Percentiles rank a stretch among this genome's conserved stretches.
Evolutionary conservation across 2,329 filamentous ascomycete genomes (phyloP).

Genomic region (Neopestalotiopsis clavispora): DNA sequence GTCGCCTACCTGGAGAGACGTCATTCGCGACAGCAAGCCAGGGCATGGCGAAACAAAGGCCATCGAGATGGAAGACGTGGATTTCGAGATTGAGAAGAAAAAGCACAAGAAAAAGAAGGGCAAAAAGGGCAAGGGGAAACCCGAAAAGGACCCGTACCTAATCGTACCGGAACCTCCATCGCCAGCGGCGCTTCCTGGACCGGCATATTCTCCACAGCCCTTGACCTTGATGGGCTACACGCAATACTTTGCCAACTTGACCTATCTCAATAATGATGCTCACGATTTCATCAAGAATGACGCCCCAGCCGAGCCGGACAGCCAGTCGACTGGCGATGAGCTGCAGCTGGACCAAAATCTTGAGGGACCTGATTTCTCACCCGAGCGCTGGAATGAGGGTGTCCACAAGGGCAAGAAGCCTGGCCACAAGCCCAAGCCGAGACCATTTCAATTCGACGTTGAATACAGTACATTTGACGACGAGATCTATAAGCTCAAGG

Average conservation of each 20-base stretch:
- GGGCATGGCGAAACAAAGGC: background rate
- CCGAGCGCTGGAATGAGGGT: conserved; percentile 64
- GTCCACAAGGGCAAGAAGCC: conserved; percentile 66
- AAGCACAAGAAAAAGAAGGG: conserved; percentile 47
- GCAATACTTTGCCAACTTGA: conserved; percentile 96
- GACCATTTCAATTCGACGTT: conserved; percentile 74
- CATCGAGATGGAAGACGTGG: background rate
- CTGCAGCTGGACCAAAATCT: conserved; percentile 12
- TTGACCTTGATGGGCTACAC: conserved; percentile 80
- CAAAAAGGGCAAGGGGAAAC: conserved; percentile 50
- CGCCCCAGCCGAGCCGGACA: conserved; percentile 27
- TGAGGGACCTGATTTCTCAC: conserved; percentile 34
- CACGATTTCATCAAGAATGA: conserved; percentile 23
- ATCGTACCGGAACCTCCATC: conserved; percentile 74
- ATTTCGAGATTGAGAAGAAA: conserved; percentile 41
- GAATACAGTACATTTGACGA: conserved; percentile 88
- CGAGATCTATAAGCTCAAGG: conserved; percentile 72
- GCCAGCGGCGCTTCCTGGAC: conserved; percentile 76
- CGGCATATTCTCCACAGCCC: conserved; percentile 86
- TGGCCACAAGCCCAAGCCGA: conserved; percentile 60
- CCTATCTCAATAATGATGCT: conserved; percentile 79
- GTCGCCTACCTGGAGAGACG: conserved; percentile 47
- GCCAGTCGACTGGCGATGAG: background rate
- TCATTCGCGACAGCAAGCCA: conserved; percentile 13
- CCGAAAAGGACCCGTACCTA: conserved; percentile 64